Percentiles rank a stretch among this genome's conserved stretches.
Conservation (phyloP, 139 green algal species). For the Tetratostichococcus sp. region DNA sequence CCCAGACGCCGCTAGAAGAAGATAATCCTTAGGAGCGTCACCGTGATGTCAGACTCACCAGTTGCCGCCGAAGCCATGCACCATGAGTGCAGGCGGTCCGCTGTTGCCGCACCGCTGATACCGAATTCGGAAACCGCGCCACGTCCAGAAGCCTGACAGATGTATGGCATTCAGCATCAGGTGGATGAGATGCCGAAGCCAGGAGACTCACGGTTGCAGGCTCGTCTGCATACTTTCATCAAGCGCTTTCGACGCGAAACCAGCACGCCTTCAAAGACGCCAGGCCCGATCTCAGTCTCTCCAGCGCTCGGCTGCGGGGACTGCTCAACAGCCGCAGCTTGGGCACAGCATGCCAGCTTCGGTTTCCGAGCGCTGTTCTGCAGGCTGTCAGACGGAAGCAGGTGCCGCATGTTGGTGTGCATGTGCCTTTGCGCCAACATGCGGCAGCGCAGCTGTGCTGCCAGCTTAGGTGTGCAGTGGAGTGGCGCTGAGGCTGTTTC, state of each 20-base stretch:
- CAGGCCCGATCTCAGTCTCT: not conserved
- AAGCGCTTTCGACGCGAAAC: no score
- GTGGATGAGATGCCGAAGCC: not conserved
- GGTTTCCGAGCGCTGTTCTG: not conserved
- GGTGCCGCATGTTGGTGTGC: not conserved
- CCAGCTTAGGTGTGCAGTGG: no score
- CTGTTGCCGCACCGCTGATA: conserved; percentile 65
- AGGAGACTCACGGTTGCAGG: no score
- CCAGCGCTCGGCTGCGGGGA: not conserved
- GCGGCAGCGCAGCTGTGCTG: no score
- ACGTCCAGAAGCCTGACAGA: conserved; percentile 62
- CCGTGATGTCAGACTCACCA: conserved; percentile 31
- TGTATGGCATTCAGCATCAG: not conserved
- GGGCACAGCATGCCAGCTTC: not conserved
- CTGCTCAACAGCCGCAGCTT: not conserved
- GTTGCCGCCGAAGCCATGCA: conserved; percentile 95
- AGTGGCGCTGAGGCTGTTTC: no score
- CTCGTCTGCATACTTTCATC: no score
- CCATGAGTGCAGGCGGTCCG: conserved; percentile 49
- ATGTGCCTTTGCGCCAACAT: no score
- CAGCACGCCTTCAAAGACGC: not conserved
- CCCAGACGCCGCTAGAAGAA: no score
- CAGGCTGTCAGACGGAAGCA: no score
- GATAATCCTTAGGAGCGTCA: no score
- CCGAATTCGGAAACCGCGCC: conserved; percentile 75